Evolutionary conservation across 345 rosid genomes (phyloP).

Genomic region (rapeseed (Brassica napus)): Da-Ae NC_063443.1:11092001-11092500

Average conservation of each 20-base stretch:
- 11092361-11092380: constrained; percentile 53
- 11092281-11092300: constrained; percentile 83
- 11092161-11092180: not conserved
- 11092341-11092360: constrained; percentile 78
- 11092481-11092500: constrained; percentile 78
- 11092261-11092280: constrained; percentile 99
- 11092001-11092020: constrained; percentile 18
- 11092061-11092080: constrained; percentile 85
- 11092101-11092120: constrained; percentile 83
- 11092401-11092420: not conserved
- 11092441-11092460: constrained; percentile 81
- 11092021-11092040: constrained; percentile 84
- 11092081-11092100: constrained; percentile 93
- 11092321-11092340: constrained; percentile 85
- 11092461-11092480: constrained; percentile 90
- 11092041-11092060: constrained; percentile 86
- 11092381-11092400: not conserved
- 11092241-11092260: constrained; percentile 90
- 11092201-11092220: constrained; percentile 85
- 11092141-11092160: not conserved
- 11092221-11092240: constrained; percentile 91
- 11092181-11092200: not conserved
- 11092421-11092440: constrained; percentile 33
- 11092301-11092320: constrained; percentile 68
- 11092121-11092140: not conserved